phyloP scores from a whole-genome alignment of 169 alveolate genomes.

The Pseudocohnilembus persalinus region DNA sequence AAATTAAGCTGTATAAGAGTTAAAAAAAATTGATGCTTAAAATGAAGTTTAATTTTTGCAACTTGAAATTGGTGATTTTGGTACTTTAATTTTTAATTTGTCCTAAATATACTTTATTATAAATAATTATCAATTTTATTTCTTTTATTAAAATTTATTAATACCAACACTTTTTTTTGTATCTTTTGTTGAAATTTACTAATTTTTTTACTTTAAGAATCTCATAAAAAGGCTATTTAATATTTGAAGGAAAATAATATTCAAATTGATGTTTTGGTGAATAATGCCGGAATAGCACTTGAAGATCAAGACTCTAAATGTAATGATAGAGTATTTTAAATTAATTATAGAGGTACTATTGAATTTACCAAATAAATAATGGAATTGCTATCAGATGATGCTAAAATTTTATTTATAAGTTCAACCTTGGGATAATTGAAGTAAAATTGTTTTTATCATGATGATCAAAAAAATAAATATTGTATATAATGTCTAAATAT shows the following conservation, averaged over 20 bases:
- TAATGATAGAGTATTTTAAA: background rate
- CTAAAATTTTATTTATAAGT: background rate
- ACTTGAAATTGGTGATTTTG: background rate
- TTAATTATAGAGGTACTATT: background rate
- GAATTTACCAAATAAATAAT: background rate
- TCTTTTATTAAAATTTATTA: too few species aligned
- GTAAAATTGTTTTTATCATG: background rate
- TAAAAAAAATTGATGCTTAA: background rate
- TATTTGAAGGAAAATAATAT: too few species aligned
- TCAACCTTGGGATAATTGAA: background rate
- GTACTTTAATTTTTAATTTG: background rate
- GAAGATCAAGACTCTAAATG: background rate
- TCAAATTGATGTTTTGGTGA: background rate
- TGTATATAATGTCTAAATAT: too few species aligned
- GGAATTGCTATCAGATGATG: background rate
- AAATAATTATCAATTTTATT: too few species aligned
- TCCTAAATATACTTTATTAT: too few species aligned
- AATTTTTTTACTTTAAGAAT: background rate
- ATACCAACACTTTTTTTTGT: background rate
- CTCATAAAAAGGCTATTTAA: background rate
- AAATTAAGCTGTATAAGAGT: background rate
- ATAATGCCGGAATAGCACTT: background rate
- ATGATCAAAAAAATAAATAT: too few species aligned
- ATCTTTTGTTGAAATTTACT: background rate
- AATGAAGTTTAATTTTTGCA: background rate